phyloP scores from a whole-genome alignment of 495 filamentous ascomycete species.

The Massariosphaeria phaeospora region DNA sequence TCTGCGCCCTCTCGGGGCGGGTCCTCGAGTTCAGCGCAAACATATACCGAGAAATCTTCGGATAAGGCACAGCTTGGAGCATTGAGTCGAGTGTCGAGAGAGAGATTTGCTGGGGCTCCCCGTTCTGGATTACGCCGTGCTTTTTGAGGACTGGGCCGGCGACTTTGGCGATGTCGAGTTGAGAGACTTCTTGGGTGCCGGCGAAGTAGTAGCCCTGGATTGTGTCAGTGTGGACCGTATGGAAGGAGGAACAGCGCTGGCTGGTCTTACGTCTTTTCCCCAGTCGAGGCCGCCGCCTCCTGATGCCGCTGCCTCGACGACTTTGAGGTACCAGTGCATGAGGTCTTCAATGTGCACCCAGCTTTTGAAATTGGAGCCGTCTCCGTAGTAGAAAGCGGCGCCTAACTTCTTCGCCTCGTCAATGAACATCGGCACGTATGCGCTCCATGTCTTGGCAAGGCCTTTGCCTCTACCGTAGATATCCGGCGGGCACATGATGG shows the following conservation, averaged over 20 bases:
- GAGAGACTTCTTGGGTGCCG: conserved; percentile 26
- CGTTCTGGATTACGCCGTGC: conserved; percentile 18
- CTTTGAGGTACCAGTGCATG: conserved; percentile 23
- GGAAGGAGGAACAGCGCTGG: background rate
- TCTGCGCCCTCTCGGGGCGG: conserved; percentile 19
- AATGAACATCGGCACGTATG: conserved; percentile 12
- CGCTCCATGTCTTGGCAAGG: conserved; percentile 12
- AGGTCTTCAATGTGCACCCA: conserved; percentile 37
- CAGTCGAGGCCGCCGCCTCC: conserved; percentile 21
- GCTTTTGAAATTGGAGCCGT: conserved; percentile 25
- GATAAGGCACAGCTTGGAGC: background rate
- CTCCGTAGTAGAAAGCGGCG: conserved; percentile 21
- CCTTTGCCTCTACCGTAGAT: conserved; percentile 61
- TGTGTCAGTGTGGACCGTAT: background rate
- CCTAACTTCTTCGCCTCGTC: conserved; percentile 4
- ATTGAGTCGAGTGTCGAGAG: conserved; percentile 16
- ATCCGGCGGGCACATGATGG: conserved; percentile 69
- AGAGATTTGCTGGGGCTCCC: conserved; percentile 11
- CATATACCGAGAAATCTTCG: conserved; percentile 22
- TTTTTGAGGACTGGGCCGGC: conserved; percentile 14
- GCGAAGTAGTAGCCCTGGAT: conserved; percentile 33
- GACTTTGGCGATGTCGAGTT: conserved; percentile 24
- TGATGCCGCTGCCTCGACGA: conserved; percentile 30
- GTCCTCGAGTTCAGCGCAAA: conserved; percentile 33
- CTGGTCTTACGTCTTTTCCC: conserved; percentile 21